Conservation (phyloP, 805 yeast genomes). For the Cyberlindnera euphorbiae region DNA sequence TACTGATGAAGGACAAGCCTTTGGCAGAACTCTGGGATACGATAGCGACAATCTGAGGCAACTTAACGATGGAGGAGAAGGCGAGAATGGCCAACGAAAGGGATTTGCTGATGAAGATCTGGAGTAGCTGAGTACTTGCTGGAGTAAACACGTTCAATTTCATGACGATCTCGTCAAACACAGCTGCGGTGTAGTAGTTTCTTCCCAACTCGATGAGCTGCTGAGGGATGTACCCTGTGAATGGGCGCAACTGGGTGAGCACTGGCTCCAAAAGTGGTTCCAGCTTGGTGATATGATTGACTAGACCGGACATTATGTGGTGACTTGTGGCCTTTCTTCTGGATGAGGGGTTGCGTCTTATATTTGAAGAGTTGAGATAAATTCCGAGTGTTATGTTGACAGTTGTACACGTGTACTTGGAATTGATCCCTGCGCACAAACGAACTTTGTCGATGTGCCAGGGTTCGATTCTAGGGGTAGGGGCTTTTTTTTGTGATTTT, state of each 20-base stretch:
- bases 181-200: conserved; percentile 23
- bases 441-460: too few relatives aligned
- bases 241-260: conserved; percentile 18
- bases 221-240: conserved; percentile 15
- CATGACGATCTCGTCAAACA: conserved; percentile 26
- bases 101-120: conserved; percentile 28
- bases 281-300: conserved; percentile 5
- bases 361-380: neutral
- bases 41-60: conserved; percentile 37
- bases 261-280: conserved; percentile 19
- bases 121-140: conserved; percentile 23
- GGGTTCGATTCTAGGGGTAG: too few relatives aligned
- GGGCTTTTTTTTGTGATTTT: too few relatives aligned
- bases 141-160: conserved; percentile 23
- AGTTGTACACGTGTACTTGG: too few relatives aligned
- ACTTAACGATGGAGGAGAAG: conserved; percentile 33
- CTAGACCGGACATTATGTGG: neutral
- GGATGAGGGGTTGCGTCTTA: too few relatives aligned
- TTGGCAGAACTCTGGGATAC: conserved; percentile 28
- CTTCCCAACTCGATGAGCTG: conserved; percentile 23
- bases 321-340: too few relatives aligned
- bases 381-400: neutral
- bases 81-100: conserved; percentile 33
- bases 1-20: conserved; percentile 32
- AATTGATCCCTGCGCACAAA: too few relatives aligned